A percentile compares a stretch with the other conserved stretches of the same genome.
Conservation (phyloP, 163 green algal species). For the Botryococcus braunii region DNA sequence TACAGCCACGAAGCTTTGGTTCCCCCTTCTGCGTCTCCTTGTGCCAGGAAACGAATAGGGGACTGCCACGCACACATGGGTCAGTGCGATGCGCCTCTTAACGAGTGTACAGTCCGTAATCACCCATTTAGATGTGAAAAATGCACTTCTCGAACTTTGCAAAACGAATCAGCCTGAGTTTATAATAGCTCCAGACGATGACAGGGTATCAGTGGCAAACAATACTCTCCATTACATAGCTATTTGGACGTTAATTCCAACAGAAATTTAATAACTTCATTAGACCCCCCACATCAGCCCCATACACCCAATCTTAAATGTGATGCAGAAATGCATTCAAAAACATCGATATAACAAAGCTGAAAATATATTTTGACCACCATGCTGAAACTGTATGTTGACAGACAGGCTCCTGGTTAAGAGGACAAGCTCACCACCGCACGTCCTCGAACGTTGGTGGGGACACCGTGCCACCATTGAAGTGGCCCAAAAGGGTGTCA, state of each 20-base stretch:
- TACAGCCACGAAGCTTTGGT: conserved; percentile 65
- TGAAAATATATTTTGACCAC: not conserved
- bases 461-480: conserved; percentile 5
- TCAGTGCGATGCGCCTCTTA: no score
- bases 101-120: not conserved
- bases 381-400: no score
- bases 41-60: conserved; percentile 84
- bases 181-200: not conserved
- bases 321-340: not conserved
- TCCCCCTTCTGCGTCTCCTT: conserved; percentile 27
- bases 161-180: not conserved
- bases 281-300: not conserved
- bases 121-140: conserved; percentile 35
- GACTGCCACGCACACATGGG: no score
- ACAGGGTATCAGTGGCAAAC: not conserved
- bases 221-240: no score
- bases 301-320: not conserved
- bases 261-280: no score
- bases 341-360: not conserved
- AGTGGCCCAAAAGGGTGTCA: conserved; percentile 27
- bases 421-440: conserved; percentile 16
- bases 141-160: conserved; percentile 47
- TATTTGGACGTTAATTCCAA: not conserved
- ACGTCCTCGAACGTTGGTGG: conserved; percentile 21
- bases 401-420: no score